These are phyloP conservation scores for Diversispora epigaea DNA, from an alignment of 192 early-diverging fungal species.

Conservation along the genomic window DNA sequence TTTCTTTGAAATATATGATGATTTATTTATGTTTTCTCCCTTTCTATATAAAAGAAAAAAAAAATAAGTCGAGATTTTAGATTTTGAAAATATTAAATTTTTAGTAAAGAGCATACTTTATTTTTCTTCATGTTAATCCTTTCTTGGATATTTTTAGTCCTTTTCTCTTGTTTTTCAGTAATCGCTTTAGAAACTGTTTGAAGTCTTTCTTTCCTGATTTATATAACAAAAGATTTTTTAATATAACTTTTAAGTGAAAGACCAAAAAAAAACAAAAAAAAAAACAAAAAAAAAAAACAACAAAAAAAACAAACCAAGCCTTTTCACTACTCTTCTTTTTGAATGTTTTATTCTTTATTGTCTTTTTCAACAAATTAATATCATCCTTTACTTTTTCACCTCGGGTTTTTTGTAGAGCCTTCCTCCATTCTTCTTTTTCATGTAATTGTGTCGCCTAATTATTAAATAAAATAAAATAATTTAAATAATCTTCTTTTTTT, in stretches of 20 bases:
- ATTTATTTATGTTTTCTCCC: too few relatives aligned
- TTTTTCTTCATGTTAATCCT: conserved; percentile 80
- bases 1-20: too few relatives aligned
- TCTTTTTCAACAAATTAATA: conserved; percentile 84
- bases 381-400: conserved; percentile 96
- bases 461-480: background rate
- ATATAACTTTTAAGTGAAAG: too few relatives aligned
- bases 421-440: conserved; percentile 81
- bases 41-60: too few relatives aligned
- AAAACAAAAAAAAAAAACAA: too few relatives aligned
- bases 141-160: conserved; percentile 82
- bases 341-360: conserved; percentile 80
- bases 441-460: conserved; percentile 58
- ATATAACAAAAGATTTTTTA: background rate
- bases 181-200: conserved; percentile 61
- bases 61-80: too few relatives aligned
- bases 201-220: conserved; percentile 58
- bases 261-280: too few relatives aligned
- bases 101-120: background rate
- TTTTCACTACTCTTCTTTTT: conserved; percentile 81
- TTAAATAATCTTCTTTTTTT: background rate
- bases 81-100: too few relatives aligned
- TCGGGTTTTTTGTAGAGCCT: conserved; percentile 73
- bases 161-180: conserved; percentile 71
- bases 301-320: conserved; percentile 61